Evolutionary conservation across 768 basidiomycete species (phyloP).

Genomic region (Xanthoconium stramineum): DNA sequence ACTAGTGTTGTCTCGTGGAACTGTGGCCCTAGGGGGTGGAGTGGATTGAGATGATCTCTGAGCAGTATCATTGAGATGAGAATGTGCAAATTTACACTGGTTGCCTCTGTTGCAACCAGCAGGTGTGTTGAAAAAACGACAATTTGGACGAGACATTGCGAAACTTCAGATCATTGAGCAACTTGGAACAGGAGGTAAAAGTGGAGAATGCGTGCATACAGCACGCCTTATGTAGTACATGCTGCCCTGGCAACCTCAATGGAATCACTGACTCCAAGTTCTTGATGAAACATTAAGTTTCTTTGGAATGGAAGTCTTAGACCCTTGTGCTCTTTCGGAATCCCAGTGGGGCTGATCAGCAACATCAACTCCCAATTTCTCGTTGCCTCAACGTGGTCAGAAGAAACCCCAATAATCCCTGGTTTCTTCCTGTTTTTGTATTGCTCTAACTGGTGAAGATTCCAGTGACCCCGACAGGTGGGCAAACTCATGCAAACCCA

Average conservation of each 20-base stretch:
- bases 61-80: slow-evolving; percentile 4
- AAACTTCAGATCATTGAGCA: neutral
- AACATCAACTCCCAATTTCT: no score
- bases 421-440: no score
- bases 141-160: slow-evolving; percentile 31
- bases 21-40: neutral
- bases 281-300: no score
- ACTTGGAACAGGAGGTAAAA: neutral
- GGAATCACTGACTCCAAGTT: no score
- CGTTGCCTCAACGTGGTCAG: no score
- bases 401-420: no score
- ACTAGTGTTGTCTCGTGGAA: slow-evolving; percentile 1
- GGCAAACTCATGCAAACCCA: no score
- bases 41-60: neutral
- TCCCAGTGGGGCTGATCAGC: no score
- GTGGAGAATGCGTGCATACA: neutral
- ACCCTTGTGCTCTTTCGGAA: no score
- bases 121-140: slow-evolving; percentile 40
- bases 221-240: slow-evolving; percentile 1
- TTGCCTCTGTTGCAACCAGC: slow-evolving; percentile 46
- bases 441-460: no score
- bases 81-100: slow-evolving; percentile 37
- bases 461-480: no score
- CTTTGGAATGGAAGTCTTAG: no score
- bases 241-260: neutral